Evolutionary conservation across 108 stramenopile species (phyloP).

Genomic region (Phaeodactylum tricornutum): DNA sequence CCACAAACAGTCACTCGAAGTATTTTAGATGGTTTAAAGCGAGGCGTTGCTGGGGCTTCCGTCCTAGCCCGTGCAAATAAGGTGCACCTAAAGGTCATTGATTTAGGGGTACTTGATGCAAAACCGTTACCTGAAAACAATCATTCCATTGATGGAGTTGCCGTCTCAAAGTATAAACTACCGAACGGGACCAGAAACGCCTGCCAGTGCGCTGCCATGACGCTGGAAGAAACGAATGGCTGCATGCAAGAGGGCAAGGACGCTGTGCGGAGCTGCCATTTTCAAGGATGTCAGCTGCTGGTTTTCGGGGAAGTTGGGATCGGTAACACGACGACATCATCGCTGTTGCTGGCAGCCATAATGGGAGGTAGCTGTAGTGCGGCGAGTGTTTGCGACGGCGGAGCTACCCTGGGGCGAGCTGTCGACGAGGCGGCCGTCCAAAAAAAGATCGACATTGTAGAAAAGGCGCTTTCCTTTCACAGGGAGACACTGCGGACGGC

Average conservation of each 20-base stretch:
- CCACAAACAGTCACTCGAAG: conserved; percentile 55
- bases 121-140: too few relatives aligned
- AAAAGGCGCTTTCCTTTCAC: conserved; percentile 41
- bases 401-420: conserved; percentile 40
- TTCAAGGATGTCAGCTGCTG: conserved; percentile 4
- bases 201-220: conserved; percentile 54
- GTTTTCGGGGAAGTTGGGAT: conserved; percentile 78
- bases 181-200: conserved; percentile 46
- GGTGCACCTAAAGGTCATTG: conserved; percentile 43
- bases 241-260: conserved; percentile 34
- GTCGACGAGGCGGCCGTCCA: conserved; percentile 30
- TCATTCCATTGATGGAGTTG: conserved; percentile 19
- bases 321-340: conserved; percentile 72
- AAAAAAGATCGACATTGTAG: conserved; percentile 51
- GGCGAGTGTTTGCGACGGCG: conserved; percentile 38
- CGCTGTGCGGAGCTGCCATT: conserved; percentile 6
- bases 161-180: conserved; percentile 21
- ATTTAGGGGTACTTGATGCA: conserved; percentile 49
- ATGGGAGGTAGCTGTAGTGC: conserved; percentile 28
- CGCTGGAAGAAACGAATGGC: conserved; percentile 28
- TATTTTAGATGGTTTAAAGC: conserved; percentile 42
- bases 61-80: conserved; percentile 39
- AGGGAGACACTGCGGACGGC: conserved; percentile 4
- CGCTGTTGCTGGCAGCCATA: conserved; percentile 44
- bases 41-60: conserved; percentile 49